Base-by-base conservation (phyloP, 208 protist genomes). In the Acanthamoeba sp. region DNA sequence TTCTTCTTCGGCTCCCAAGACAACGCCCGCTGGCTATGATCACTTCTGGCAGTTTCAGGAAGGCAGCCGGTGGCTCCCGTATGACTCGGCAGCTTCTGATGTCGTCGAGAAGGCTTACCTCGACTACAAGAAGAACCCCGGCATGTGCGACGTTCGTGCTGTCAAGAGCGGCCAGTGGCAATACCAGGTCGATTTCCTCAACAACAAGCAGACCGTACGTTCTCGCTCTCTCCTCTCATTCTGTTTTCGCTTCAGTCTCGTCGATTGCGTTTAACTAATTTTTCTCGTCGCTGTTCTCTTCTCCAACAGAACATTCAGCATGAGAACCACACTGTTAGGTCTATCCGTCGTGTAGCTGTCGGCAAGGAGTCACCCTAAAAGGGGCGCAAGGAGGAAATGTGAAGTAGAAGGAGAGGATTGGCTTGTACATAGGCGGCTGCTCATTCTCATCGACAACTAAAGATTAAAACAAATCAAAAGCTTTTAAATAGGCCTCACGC, bases 161-260 rank as follows among this genome's bases (percentile, higher is more conserved):
- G 87, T 92, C 29, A 29, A 66, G 24, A 92, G 87, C 87, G 87
- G 87, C 10, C 55, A 92, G 34, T 92, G 87, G 87, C 87, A 92
- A 10, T 92, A 92, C 87, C 85, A 91, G 57, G 87, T 92, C 27
- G 87, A 92, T 52, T 92, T 92, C 45, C 36, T 92, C 34, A 92
- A 92, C 87, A 78, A 59, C 40, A 57, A 76, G 27, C 87, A 92
- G 24, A 92, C 87, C 20, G 66, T 76, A 76, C 66, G 32, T 42
- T 27, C 27, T 71, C 29, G 27, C 66, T 24, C 10, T 76, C 20
- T n/a, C 66, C n/a, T 36, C 66, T 1, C 5, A 42, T 27, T 42
- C 29, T 76, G 4, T 36, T 71, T 62, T 22, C 24, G 9, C 20
- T 62, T 62, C 55, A 9, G 10, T 52, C 3, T 16, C 18, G 10